Evolutionary conservation across 192 early-diverging fungal species (phyloP).

Genomic region (Coemansia sp.): DNA sequence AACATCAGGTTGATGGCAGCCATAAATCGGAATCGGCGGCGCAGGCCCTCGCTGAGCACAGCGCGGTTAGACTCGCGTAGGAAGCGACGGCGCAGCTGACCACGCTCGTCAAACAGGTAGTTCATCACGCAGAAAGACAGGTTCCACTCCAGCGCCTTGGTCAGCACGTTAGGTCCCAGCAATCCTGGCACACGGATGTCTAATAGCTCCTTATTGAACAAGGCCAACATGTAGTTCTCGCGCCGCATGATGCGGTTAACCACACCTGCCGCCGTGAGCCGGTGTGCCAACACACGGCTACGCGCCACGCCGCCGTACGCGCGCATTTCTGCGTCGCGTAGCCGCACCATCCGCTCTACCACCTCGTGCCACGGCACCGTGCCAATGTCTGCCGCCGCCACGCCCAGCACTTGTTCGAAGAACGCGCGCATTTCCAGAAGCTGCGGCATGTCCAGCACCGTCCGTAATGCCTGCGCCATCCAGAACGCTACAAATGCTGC

Average conservation of each 20-base stretch:
- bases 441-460: conserved; percentile 67
- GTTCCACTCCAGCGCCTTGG: conserved; percentile 90
- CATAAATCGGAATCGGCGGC: conserved; percentile 83
- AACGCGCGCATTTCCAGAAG: conserved; percentile 84
- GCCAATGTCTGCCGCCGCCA: conserved; percentile 77
- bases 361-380: conserved; percentile 87
- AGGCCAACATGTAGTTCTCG: conserved; percentile 95
- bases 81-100: conserved; percentile 78
- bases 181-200: conserved; percentile 72
- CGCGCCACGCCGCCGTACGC: conserved; percentile 52
- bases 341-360: conserved; percentile 67
- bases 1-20: conserved; percentile 80
- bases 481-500: conserved; percentile 71
- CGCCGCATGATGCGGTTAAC: conserved; percentile 94
- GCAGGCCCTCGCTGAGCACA: conserved; percentile 66
- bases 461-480: conserved; percentile 67
- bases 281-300: conserved; percentile 54
- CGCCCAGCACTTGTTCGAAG: conserved; percentile 73
- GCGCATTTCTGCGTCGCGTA: conserved; percentile 65
- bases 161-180: conserved; percentile 65
- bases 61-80: conserved; percentile 68
- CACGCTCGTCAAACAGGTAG: conserved; percentile 87
- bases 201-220: conserved; percentile 91
- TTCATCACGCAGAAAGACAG: conserved; percentile 80
- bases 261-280: conserved; percentile 70